Conservation (phyloP, 2,329 filamentous ascomycete species). For the Fusarium nygamai region DNA sequence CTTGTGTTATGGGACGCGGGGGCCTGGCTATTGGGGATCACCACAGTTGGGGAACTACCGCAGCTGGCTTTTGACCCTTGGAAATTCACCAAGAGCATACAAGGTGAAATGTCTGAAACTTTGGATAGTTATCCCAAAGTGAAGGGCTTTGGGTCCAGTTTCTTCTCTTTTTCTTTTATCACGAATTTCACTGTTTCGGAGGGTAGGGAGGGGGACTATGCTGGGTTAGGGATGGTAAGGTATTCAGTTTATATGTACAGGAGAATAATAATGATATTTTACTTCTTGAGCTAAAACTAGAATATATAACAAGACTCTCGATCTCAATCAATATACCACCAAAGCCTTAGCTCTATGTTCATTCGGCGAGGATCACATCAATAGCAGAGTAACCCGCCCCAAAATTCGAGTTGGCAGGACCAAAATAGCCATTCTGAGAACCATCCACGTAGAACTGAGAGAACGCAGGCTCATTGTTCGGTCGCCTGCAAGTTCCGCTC, state of each 20-base stretch:
- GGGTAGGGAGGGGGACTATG: accelerated
- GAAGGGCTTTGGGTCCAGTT: accelerated
- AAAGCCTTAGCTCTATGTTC: accelerated
- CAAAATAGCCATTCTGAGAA: neutral
- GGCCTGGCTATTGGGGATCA: neutral
- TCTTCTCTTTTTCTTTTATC: neutral
- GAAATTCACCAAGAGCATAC: neutral
- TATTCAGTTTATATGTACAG: too few species aligned
- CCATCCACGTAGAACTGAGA: conserved; percentile 7
- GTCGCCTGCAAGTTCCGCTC: neutral
- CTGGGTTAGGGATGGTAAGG: accelerated
- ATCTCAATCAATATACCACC: too few species aligned
- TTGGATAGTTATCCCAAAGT: accelerated
- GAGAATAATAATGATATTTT: neutral
- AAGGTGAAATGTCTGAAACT: accelerated
- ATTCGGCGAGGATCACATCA: neutral
- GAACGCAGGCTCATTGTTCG: accelerated
- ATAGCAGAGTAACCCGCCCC: neutral
- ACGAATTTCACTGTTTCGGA: neutral
- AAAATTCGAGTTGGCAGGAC: neutral
- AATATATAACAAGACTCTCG: neutral
- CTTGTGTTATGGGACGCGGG: neutral
- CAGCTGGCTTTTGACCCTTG: neutral
- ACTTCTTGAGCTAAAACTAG: neutral
- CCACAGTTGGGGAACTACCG: neutral